A percentile compares a stretch with the other conserved stretches of the same genome.
phyloP scores from a whole-genome alignment of 345 rosid genomes.

The Boechera retrofracta region DNA sequence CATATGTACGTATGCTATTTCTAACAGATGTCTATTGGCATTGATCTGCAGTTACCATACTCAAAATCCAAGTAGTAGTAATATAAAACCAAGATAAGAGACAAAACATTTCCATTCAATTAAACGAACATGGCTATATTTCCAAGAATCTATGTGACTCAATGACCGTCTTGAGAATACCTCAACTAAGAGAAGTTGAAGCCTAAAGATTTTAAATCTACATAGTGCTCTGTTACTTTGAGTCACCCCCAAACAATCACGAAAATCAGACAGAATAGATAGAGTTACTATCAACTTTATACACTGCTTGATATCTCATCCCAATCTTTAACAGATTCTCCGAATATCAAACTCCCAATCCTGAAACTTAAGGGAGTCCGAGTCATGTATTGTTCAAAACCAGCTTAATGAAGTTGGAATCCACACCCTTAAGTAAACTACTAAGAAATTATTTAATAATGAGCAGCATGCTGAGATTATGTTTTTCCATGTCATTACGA shows the following conservation, averaged over 20 bases:
- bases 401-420: background rate
- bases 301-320: conserved; percentile 12
- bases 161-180: background rate
- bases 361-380: background rate
- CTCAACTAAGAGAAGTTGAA: background rate
- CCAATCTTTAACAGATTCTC: background rate
- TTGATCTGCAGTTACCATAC: background rate
- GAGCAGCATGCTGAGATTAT: background rate
- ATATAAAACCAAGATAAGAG: background rate
- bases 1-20: background rate
- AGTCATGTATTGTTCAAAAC: background rate
- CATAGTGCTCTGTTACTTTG: conserved; percentile 4
- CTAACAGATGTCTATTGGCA: background rate
- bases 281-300: conserved; percentile 19
- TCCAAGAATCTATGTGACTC: background rate
- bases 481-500: background rate
- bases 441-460: background rate
- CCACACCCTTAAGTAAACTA: conserved; percentile 1
- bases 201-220: background rate
- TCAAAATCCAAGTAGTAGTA: background rate
- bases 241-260: background rate
- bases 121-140: background rate
- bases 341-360: background rate
- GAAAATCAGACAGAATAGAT: background rate
- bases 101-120: background rate